Conservation (phyloP, 2,329 filamentous ascomycete genomes). For the Aschersonia sp. region DNA sequence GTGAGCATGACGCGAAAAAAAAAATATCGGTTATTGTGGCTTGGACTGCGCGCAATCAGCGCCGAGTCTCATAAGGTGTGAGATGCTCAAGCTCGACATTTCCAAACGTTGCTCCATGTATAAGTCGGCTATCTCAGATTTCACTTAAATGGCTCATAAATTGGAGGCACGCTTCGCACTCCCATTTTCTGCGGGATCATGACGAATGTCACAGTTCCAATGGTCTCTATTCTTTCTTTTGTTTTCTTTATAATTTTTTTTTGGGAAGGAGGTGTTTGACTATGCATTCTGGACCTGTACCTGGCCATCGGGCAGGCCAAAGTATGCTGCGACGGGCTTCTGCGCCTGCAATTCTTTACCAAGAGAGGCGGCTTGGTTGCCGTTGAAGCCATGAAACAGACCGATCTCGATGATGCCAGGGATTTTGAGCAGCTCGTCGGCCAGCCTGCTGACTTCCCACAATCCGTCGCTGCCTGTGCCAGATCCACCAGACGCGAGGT, state of each 20-base stretch:
- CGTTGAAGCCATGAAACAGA: conserved; percentile 73
- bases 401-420: conserved; percentile 86
- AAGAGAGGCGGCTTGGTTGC: conserved; percentile 41
- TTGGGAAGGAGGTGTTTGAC: neutral
- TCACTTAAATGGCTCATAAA: no score
- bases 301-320: conserved; percentile 71
- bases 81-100: no score
- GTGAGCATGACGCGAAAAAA: no score
- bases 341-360: conserved; percentile 56
- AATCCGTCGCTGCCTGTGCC: conserved; percentile 36
- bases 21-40: no score
- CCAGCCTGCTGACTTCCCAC: conserved; percentile 70
- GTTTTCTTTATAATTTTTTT: neutral
- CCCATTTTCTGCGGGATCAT: no score
- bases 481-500: conserved; percentile 34
- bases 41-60: no score
- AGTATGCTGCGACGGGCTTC: conserved; percentile 88
- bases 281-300: conserved; percentile 21
- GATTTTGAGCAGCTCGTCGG: conserved; percentile 61
- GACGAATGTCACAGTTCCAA: neutral
- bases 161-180: no score
- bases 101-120: no score
- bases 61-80: no score
- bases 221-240: neutral
- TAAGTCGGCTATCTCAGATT: no score